Conservation (phyloP, 495 filamentous ascomycete species). For the Sordaria brevicollis region DNA sequence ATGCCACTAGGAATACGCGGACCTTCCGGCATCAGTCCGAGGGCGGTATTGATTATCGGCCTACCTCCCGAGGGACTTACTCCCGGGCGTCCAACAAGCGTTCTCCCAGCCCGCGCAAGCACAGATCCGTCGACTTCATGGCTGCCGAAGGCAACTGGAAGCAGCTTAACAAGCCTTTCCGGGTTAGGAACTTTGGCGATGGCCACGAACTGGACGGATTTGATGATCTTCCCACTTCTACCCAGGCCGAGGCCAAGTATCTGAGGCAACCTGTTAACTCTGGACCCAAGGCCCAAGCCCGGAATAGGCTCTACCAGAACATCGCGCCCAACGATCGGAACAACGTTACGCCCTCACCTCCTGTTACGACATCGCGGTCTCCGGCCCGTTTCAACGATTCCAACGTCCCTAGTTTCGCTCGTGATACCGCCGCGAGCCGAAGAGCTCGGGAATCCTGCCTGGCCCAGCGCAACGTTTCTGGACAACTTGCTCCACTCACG, state of each 20-base stretch:
- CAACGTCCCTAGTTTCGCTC: constrained; percentile 69
- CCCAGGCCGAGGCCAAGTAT: constrained; percentile 67
- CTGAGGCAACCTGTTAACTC: constrained; percentile 66
- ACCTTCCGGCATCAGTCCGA: constrained; percentile 64
- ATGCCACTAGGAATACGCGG: constrained; percentile 52
- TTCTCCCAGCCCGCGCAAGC: constrained; percentile 45
- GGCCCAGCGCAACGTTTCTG: constrained; percentile 44
- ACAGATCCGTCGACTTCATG: constrained; percentile 25
- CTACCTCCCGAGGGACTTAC: constrained; percentile 39
- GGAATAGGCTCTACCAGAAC: constrained; percentile 52
- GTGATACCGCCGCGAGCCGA: constrained; percentile 84
- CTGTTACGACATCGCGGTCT: constrained; percentile 44
- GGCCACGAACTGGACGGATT: constrained; percentile 86
- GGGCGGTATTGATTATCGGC: constrained; percentile 42
- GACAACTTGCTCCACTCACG: constrained; percentile 52
- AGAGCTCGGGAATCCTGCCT: constrained; percentile 82
- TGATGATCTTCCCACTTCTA: constrained; percentile 89
- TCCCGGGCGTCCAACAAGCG: constrained; percentile 40
- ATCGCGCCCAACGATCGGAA: constrained; percentile 33
- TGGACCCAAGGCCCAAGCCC: constrained; percentile 55
- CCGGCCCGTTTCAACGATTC: constrained; percentile 39
- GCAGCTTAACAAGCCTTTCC: constrained; percentile 62
- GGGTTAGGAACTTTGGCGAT: constrained; percentile 75
- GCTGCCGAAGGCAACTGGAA: constrained; percentile 32
- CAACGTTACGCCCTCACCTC: constrained; percentile 38